A percentile compares a stretch with the other conserved stretches of the same genome.
These are phyloP conservation scores for Kazachstania kunashirensis DNA, from an alignment of 805 yeast species.

Conservation along the genomic window DNA sequence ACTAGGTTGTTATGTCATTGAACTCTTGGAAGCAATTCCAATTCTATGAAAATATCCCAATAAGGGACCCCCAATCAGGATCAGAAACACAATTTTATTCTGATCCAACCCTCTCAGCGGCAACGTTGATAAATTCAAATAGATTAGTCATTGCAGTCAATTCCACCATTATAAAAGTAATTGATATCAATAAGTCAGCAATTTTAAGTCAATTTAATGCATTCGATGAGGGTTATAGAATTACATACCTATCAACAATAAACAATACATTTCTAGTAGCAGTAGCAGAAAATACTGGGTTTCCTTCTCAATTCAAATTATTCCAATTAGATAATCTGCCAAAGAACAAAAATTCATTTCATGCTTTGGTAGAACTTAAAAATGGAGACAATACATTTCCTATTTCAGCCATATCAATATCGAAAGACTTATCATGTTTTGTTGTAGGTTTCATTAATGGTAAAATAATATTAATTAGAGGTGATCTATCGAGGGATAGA, in stretches of 20 bases:
- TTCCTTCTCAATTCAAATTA: constrained; percentile 55
- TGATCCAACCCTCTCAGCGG: constrained; percentile 60
- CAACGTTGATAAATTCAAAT: constrained; percentile 43
- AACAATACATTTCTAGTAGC: constrained; percentile 49
- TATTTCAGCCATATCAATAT: constrained; percentile 30
- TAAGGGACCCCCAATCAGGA: constrained; percentile 69
- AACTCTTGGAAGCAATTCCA: constrained; percentile 70
- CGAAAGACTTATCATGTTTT: constrained; percentile 21
- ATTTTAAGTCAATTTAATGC: constrained; percentile 47
- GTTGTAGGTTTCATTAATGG: constrained; percentile 43
- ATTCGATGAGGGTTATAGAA: constrained; percentile 46
- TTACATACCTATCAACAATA: constrained; percentile 47
- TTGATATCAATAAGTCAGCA: constrained; percentile 39
- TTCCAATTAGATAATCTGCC: constrained; percentile 60
- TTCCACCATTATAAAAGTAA: constrained; percentile 44
- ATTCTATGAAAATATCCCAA: constrained; percentile 74
- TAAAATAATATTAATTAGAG: constrained; percentile 67
- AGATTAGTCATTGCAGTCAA: constrained; percentile 52
- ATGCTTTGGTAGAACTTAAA: constrained; percentile 50
- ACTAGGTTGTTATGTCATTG: constrained; percentile 19
- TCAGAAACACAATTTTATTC: constrained; percentile 61
- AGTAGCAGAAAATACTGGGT: constrained; percentile 65
- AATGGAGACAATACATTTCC: constrained; percentile 77
- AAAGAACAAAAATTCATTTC: constrained; percentile 34
- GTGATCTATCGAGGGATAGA: constrained; percentile 78